Evolutionary conservation across 2,329 filamentous ascomycete genomes (phyloP).

Genomic region (Venturia carpophila): DNA sequence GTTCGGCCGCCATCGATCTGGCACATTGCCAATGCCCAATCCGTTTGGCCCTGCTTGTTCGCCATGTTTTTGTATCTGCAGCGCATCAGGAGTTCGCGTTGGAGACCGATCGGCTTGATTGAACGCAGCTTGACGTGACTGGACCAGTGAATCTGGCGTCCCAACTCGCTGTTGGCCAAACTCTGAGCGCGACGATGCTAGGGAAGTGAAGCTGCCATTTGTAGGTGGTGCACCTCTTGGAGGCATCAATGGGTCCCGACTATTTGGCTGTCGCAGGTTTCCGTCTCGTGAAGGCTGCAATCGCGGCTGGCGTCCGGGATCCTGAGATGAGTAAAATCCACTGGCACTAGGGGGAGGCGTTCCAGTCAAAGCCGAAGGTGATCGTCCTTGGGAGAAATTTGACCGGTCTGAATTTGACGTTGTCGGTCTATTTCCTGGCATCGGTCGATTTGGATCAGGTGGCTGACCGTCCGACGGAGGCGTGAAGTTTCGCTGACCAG

Average conservation of each 20-base stretch:
- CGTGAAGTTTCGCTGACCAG: not conserved
- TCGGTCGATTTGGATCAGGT: not conserved
- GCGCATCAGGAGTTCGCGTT: not conserved
- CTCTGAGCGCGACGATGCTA: slow-evolving; percentile 32
- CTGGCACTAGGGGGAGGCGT: slow-evolving; percentile 1
- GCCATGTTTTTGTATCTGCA: not conserved
- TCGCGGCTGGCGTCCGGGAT: slow-evolving; percentile 9
- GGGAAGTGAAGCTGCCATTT: slow-evolving; percentile 33
- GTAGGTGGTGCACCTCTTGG: slow-evolving; percentile 23
- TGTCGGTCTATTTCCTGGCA: slow-evolving; percentile 2
- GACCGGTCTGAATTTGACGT: not conserved
- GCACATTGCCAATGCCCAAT: slow-evolving; percentile 15
- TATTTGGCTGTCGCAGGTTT: slow-evolving; percentile 24
- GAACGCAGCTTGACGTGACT: slow-evolving; percentile 6
- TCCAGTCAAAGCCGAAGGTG: slow-evolving; percentile 10
- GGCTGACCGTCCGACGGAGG: not conserved
- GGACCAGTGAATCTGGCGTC: slow-evolving; percentile 21
- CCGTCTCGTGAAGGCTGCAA: slow-evolving; percentile 15
- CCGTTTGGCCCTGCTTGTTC: slow-evolving; percentile 14
- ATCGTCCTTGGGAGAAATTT: slow-evolving; percentile 3
- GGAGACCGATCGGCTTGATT: slow-evolving; percentile 5
- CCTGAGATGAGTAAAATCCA: slow-evolving; percentile 7
- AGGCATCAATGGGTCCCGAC: slow-evolving; percentile 22
- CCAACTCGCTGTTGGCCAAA: slow-evolving; percentile 23
- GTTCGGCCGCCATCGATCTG: slow-evolving; percentile 6